A percentile compares a stretch with the other conserved stretches of the same genome.
Evolutionary conservation across 2,329 filamentous ascomycete genomes (phyloP).

Genomic region (Biscogniauxia mediterranea): DNA sequence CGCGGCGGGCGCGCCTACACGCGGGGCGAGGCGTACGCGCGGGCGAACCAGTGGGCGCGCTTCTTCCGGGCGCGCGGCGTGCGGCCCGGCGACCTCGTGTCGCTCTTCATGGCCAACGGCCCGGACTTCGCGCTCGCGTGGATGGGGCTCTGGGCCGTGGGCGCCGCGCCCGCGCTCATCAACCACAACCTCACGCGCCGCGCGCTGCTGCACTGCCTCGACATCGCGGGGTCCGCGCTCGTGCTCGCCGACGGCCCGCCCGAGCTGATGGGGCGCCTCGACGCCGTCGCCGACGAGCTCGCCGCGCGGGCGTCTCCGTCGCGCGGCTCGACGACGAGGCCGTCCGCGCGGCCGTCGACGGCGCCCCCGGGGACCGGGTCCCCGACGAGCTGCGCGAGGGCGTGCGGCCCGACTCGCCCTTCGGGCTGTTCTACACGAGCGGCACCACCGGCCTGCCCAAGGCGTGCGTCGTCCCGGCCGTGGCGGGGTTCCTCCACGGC

Average conservation of each 20-base stretch:
- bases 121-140: slow-evolving; percentile 66
- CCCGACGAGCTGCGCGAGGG: slow-evolving; percentile 53
- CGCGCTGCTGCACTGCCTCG: slow-evolving; percentile 64
- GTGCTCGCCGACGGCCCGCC: slow-evolving; percentile 58
- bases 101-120: slow-evolving; percentile 65
- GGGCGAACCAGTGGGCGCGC: slow-evolving; percentile 59
- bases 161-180: slow-evolving; percentile 67
- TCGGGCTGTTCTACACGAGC: slow-evolving; percentile 69
- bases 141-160: slow-evolving; percentile 63
- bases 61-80: slow-evolving; percentile 61
- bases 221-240: slow-evolving; percentile 53
- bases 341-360: slow-evolving; percentile 41
- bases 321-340: slow-evolving; percentile 47
- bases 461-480: slow-evolving; percentile 60
- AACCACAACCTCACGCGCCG: slow-evolving; percentile 67
- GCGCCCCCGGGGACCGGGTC: slow-evolving; percentile 48
- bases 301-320: slow-evolving; percentile 51
- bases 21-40: slow-evolving; percentile 55
- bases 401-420: slow-evolving; percentile 52
- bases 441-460: slow-evolving; percentile 77
- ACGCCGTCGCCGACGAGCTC: slow-evolving; percentile 54
- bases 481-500: slow-evolving; percentile 35
- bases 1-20: slow-evolving; percentile 59
- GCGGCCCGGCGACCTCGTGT: slow-evolving; percentile 58
- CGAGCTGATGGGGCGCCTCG: slow-evolving; percentile 55